Conservation (phyloP, 768 basidiomycete genomes). For the Suillus cothurnatus region DNA sequence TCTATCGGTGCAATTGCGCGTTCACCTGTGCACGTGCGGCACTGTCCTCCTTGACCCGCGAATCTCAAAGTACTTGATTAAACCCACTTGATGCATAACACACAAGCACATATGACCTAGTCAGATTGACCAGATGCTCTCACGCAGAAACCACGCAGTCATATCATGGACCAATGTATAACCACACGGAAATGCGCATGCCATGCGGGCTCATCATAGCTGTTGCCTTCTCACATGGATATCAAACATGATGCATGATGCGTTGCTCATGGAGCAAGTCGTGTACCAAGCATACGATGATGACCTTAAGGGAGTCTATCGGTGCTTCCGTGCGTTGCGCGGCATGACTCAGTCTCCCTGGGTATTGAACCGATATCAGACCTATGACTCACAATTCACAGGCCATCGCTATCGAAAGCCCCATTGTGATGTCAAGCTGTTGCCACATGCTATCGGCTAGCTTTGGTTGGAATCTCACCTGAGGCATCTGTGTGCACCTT, state of each 20-base stretch:
- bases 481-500: neutral
- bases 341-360: conserved; percentile 4
- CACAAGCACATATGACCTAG: neutral
- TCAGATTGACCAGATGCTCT: neutral
- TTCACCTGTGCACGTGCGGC: neutral
- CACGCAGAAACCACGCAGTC: neutral
- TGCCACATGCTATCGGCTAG: neutral
- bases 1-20: conserved; percentile 10
- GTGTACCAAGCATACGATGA: conserved; percentile 5
- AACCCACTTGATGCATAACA: neutral
- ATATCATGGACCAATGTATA: neutral
- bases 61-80: neutral
- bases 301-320: conserved; percentile 4
- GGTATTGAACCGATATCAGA: neutral
- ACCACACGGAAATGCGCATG: neutral
- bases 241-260: neutral
- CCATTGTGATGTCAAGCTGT: too few species aligned
- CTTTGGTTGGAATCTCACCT: neutral
- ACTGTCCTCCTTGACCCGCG: neutral
- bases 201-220: neutral
- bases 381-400: neutral
- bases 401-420: neutral
- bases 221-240: neutral
- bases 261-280: neutral
- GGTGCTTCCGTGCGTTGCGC: conserved; percentile 8